phyloP scores from a whole-genome alignment of 2,329 filamentous ascomycete species.

The Mycosphaerella arachidis region DNA sequence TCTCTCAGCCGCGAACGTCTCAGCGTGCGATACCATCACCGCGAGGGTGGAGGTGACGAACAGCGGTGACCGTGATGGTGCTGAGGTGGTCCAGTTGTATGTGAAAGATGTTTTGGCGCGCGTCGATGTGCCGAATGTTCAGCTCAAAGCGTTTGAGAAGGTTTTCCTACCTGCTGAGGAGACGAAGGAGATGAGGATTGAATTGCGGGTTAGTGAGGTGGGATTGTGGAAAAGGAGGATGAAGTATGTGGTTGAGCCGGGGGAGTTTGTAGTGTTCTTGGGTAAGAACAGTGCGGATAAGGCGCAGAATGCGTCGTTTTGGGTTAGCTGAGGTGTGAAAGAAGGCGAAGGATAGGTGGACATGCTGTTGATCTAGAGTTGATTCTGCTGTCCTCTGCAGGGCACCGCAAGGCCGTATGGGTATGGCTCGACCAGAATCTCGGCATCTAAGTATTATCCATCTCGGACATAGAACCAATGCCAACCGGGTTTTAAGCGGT shows the following conservation, averaged over 20 bases:
- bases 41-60: slow-evolving; percentile 59
- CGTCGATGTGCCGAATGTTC: slow-evolving; percentile 49
- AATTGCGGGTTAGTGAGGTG: slow-evolving; percentile 48
- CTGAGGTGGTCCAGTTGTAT: slow-evolving; percentile 55
- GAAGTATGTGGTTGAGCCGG: slow-evolving; percentile 70
- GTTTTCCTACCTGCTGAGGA: slow-evolving; percentile 20
- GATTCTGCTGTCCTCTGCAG: not conserved
- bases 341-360: not conserved
- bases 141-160: slow-evolving; percentile 41
- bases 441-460: too few relatives aligned
- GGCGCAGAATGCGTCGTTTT: slow-evolving; percentile 53
- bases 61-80: slow-evolving; percentile 49
- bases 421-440: too few relatives aligned
- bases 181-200: slow-evolving; percentile 22
- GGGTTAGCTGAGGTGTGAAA: slow-evolving; percentile 36
- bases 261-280: slow-evolving; percentile 60
- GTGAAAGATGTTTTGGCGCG: slow-evolving; percentile 37
- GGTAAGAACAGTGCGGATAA: slow-evolving; percentile 57
- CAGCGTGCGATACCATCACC: slow-evolving; percentile 51
- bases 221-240: slow-evolving; percentile 57
- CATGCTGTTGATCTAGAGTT: not conserved
- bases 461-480: not conserved
- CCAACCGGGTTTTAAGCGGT: not conserved
- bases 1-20: slow-evolving; percentile 10
- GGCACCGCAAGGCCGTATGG: too few relatives aligned